Conservation (phyloP, 139 green algal genomes). For the Zygnema cylindricum region DNA sequence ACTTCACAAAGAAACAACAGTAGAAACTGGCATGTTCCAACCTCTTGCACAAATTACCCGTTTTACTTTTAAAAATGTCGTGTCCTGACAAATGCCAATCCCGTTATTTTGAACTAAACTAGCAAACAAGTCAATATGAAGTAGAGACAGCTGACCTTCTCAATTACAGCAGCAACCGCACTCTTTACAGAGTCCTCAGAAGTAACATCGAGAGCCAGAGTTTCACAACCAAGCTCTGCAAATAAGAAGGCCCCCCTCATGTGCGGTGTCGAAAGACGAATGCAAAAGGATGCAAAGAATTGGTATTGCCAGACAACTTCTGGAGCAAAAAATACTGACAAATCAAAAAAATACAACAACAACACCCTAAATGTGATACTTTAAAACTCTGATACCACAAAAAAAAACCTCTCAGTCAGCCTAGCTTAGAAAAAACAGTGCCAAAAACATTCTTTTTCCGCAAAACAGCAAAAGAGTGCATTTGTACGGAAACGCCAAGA, state of each 20-base stretch:
- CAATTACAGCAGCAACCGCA: not conserved
- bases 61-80: no score
- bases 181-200: conserved; percentile 47
- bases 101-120: no score
- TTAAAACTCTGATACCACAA: not conserved
- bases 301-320: not conserved
- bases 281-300: not conserved
- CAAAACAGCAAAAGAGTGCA: no score
- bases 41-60: no score
- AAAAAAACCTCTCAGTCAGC: not conserved
- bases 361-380: not conserved
- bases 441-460: no score
- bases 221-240: conserved; percentile 43
- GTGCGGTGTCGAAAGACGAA: not conserved
- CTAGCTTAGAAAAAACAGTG: not conserved
- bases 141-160: conserved; percentile 2
- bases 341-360: not conserved
- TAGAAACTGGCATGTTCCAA: no score
- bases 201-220: conserved; percentile 65
- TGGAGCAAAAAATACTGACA: not conserved
- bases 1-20: no score
- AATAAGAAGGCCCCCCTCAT: not conserved
- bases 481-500: no score
- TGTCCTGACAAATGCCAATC: no score
- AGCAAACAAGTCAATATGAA: no score